phyloP scores from a whole-genome alignment of 805 yeast species.

The Nakazawaea holstii region DNA sequence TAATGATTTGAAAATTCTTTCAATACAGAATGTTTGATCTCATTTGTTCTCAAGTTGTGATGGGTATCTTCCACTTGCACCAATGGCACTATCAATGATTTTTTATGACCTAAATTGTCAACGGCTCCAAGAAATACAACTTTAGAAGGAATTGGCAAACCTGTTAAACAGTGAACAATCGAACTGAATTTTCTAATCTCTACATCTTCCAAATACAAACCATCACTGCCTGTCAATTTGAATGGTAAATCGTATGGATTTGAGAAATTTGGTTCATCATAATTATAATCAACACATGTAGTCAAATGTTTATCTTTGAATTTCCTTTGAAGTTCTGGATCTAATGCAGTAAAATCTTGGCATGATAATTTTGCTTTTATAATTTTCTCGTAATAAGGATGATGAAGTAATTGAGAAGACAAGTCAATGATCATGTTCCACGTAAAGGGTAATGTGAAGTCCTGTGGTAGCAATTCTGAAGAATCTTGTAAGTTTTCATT shows the following conservation, averaged over 20 bases:
- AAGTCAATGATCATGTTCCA: slow-evolving; percentile 17
- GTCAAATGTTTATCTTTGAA: neutral
- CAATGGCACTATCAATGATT: slow-evolving; percentile 3
- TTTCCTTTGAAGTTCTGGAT: neutral
- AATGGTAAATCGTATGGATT: neutral
- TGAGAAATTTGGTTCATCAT: neutral
- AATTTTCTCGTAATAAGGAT: neutral
- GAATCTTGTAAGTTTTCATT: slow-evolving; percentile 11
- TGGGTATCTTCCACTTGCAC: neutral
- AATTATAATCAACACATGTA: slow-evolving; percentile 1
- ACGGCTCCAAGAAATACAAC: slow-evolving; percentile 1
- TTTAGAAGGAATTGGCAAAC: neutral
- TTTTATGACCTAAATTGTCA: neutral
- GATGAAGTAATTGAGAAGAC: neutral
- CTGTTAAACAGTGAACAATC: neutral
- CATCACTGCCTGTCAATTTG: neutral
- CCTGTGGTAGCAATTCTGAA: slow-evolving; percentile 1
- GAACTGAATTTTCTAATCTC: neutral
- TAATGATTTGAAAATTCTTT: neutral
- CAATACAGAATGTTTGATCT: neutral
- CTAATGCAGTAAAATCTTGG: neutral
- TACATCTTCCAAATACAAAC: slow-evolving; percentile 1
- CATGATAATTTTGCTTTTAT: neutral
- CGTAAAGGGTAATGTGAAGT: slow-evolving; percentile 20
- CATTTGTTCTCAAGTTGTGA: neutral